phyloP scores from a whole-genome alignment of 106 monocot species.

The Platanthera zijinensis region DNA sequence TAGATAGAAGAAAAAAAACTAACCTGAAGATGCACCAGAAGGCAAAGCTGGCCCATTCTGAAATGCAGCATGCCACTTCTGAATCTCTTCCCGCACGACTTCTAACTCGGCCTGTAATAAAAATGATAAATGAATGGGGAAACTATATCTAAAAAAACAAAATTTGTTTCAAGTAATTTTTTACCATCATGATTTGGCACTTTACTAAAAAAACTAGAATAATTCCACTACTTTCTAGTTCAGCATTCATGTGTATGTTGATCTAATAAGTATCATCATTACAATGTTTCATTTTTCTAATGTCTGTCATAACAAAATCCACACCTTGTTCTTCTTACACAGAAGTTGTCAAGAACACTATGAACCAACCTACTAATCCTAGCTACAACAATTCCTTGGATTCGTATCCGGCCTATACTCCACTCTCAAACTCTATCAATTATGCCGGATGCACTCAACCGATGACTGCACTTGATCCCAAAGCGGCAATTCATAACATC shows the following conservation, averaged over 20 bases:
- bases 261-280: neutral
- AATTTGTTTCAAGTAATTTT: neutral
- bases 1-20: neutral
- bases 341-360: too few relatives aligned
- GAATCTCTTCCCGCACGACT: constrained; percentile 48
- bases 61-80: constrained; percentile 72
- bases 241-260: neutral
- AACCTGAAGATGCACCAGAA: constrained; percentile 48
- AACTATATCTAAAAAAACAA: neutral
- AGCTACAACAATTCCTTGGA: too few relatives aligned
- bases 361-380: too few relatives aligned
- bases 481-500: too few relatives aligned
- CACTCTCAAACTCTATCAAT: too few relatives aligned
- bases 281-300: neutral
- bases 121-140: neutral
- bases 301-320: neutral
- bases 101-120: constrained; percentile 46
- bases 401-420: too few relatives aligned
- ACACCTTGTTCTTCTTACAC: neutral
- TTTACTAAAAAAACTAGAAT: neutral
- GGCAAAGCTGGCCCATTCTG: constrained; percentile 50
- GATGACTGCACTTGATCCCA: too few relatives aligned
- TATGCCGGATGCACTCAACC: too few relatives aligned
- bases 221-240: neutral
- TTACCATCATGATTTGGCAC: neutral